These are phyloP conservation scores for Blastobotrys proliferans DNA, from an alignment of 1,139 yeast species.

Conservation along the genomic window DNA sequence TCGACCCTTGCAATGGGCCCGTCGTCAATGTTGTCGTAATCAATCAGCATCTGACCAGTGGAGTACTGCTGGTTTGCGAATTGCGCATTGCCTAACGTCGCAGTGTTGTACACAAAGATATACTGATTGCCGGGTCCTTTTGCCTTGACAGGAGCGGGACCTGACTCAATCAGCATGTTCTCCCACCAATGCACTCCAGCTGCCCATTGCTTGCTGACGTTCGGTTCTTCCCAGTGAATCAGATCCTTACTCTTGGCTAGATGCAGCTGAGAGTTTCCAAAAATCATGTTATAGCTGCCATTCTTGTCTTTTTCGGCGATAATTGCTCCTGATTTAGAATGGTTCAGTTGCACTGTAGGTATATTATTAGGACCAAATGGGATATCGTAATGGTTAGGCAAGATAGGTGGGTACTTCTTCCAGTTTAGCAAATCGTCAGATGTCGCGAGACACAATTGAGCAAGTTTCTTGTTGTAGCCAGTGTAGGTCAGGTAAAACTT, in stretches of 20 bases:
- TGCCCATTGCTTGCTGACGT: conserved; percentile 9
- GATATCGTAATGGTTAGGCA: too few species aligned
- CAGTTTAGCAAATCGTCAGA: conserved; percentile 15
- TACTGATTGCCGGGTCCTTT: conserved; percentile 9
- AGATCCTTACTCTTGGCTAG: conserved; percentile 4
- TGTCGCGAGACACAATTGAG: conserved; percentile 15
- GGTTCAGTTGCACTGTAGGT: neutral
- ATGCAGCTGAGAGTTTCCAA: neutral
- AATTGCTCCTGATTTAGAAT: conserved; percentile 1
- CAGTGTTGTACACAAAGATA: conserved; percentile 16
- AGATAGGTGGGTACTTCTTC: conserved; percentile 14
- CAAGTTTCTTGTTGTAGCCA: conserved; percentile 12
- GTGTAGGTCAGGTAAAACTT: conserved; percentile 16
- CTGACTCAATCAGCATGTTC: conserved; percentile 15
- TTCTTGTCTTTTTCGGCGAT: neutral
- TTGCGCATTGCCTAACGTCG: conserved; percentile 11
- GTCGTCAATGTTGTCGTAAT: conserved; percentile 11
- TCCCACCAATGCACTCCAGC: conserved; percentile 15
- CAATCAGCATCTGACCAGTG: conserved; percentile 17
- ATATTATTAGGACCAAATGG: neutral
- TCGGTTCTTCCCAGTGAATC: conserved; percentile 12
- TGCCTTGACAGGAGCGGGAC: conserved; percentile 17
- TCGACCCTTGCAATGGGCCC: conserved; percentile 17
- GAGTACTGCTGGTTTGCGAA: conserved; percentile 10
- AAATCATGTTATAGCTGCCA: neutral